Evolutionary conservation across 495 filamentous ascomycete genomes (phyloP), one percentile per base, ranked within the genome.

Genomic region (Trichoderma asperelloides): DNA sequence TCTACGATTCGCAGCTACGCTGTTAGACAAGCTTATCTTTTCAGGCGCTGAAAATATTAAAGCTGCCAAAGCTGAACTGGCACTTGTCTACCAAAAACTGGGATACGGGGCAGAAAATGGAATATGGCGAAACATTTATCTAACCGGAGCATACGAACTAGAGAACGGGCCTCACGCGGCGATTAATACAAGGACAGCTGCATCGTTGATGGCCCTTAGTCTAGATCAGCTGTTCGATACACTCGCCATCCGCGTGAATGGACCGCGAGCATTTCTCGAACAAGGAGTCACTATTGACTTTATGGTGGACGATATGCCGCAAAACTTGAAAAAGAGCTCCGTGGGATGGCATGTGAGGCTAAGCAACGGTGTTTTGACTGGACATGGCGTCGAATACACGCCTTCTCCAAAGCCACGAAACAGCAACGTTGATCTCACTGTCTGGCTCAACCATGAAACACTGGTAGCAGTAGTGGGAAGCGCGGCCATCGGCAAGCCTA

Each of bases 51-150:
- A 1, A 1, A 13, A 51, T 23, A 4, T 2, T 1, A 16, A n/a
- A 13, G 47, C 1, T 18, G 47, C 47, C 8, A 51, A 51, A 16
- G 21, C 15, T 1, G 6, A n/a, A 7, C 18, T 51, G 18, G 47
- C 47, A 2, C 2, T 0, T 3, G 74, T 74, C 0, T 75, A 71
- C 57, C 66, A 66, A n/a, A 65, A 71, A 27, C 70, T 77, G 0
- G 77, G 77, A 4, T 72, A 69, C 51, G 76, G 70, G 2, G 16
- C 70, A 21, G 70, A 70, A 33, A 67, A 69, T 33, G 70, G 25
- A 13, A 66, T 57, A 1, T 69, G 68, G 68, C 49, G 70, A 3
- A 71, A 69, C 47, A 66, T 66, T 30, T 71, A 66, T 49, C 67
- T 71, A 6, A 64, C 37, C 11, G 65, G 65, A 18, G 68, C 68